Conservation (phyloP, 2,329 filamentous ascomycete genomes). For the Botrytis paeoniae region DNA sequence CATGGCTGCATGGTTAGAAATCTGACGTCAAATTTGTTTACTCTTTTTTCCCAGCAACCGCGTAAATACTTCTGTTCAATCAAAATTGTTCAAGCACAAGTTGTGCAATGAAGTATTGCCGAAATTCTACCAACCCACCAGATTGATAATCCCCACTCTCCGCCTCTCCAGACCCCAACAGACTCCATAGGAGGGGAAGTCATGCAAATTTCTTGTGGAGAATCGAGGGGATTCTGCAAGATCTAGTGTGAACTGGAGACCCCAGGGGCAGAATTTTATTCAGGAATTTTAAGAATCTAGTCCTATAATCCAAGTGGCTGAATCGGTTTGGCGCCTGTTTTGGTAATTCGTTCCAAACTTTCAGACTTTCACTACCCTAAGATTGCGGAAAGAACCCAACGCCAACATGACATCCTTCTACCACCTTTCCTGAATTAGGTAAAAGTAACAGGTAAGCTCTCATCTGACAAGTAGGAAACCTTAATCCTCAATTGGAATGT, state of each 20-base stretch:
- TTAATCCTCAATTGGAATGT: slow-evolving; percentile 1
- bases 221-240: slow-evolving; percentile 8
- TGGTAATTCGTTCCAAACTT: neutral
- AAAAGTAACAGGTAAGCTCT: neutral
- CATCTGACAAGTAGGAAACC: neutral
- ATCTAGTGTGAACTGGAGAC: slow-evolving; percentile 1
- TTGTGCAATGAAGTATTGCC: slow-evolving; percentile 7
- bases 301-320: neutral
- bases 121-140: slow-evolving; percentile 5
- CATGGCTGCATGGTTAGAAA: neutral
- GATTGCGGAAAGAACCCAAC: neutral
- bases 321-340: neutral
- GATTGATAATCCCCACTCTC: neutral
- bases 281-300: neutral
- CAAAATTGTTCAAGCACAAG: neutral
- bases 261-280: neutral
- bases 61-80: neutral
- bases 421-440: slow-evolving; percentile 14
- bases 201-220: slow-evolving; percentile 1
- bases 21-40: neutral
- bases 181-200: slow-evolving; percentile 10
- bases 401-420: neutral
- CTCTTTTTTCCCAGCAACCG: neutral
- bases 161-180: slow-evolving; percentile 12
- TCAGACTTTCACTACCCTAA: neutral